Evolutionary conservation across 148 eudicot genomes (phyloP).

Genomic region (Arbutus unedo): DNA sequence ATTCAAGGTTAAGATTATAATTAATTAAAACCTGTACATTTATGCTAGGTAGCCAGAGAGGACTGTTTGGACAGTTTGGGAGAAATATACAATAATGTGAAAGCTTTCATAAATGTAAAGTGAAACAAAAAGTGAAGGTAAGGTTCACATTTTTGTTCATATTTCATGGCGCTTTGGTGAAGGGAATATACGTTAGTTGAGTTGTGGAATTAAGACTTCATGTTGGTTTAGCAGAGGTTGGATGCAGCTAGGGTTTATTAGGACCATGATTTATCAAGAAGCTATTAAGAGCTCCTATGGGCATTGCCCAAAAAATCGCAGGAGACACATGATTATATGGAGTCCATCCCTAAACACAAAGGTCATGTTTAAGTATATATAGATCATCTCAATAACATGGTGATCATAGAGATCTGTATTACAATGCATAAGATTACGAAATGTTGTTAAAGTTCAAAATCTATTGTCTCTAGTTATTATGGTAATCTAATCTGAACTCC

Average conservation of each 20-base stretch:
- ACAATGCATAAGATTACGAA: too few species aligned
- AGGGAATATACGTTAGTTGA: neutral
- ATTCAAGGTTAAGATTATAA: neutral
- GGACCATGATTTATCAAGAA: neutral
- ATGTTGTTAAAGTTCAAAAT: too few species aligned
- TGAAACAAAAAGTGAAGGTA: conserved; percentile 21
- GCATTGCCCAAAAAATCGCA: too few species aligned
- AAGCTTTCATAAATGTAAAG: conserved; percentile 11
- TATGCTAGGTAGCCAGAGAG: neutral
- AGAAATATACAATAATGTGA: neutral
- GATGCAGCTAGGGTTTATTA: neutral
- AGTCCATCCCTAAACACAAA: too few species aligned
- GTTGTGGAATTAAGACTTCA: neutral
- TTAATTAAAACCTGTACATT: neutral
- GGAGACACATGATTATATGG: too few species aligned
- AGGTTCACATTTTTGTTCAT: conserved; percentile 17
- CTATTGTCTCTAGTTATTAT: too few species aligned
- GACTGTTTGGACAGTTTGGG: conserved; percentile 22
- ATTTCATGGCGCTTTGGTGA: neutral
- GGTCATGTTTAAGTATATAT: too few species aligned
- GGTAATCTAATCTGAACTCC: neutral
- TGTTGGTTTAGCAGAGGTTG: neutral
- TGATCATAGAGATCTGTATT: too few species aligned
- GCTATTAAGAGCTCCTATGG: too few species aligned
- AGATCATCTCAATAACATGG: too few species aligned